Percentiles rank a stretch among this genome's conserved stretches.
Evolutionary conservation across 768 basidiomycete species (phyloP).

Genomic region (Panaeolus papilionaceus): DNA sequence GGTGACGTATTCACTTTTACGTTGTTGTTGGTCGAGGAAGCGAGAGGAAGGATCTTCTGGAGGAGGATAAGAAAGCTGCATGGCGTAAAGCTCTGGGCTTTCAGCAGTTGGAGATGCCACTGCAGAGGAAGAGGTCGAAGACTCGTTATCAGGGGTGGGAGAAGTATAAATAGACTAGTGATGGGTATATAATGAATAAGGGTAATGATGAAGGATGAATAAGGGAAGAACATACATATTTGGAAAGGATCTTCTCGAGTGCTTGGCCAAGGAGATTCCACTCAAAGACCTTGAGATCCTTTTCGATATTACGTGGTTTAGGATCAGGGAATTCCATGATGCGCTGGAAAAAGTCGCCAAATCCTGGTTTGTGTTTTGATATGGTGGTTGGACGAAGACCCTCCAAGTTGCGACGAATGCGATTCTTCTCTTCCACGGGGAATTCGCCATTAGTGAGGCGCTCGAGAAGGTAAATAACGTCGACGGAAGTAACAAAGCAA

Average conservation of each 20-base stretch:
- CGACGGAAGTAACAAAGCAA: slow-evolving; percentile 94
- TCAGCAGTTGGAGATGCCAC: slow-evolving; percentile 32
- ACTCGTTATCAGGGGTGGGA: slow-evolving; percentile 35
- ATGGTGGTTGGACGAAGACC: slow-evolving; percentile 91
- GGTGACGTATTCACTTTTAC: slow-evolving; percentile 35
- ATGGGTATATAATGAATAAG: slow-evolving; percentile 8
- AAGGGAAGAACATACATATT: slow-evolving; percentile 68
- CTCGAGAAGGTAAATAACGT: slow-evolving; percentile 93
- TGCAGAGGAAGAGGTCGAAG: slow-evolving; percentile 40
- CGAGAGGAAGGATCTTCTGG: slow-evolving; percentile 27
- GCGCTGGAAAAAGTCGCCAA: slow-evolving; percentile 88
- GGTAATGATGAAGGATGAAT: neutral
- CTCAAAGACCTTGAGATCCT: slow-evolving; percentile 90
- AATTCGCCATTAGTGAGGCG: slow-evolving; percentile 77
- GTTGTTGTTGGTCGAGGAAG: slow-evolving; percentile 31
- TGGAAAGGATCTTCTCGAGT: slow-evolving; percentile 79
- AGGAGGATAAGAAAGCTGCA: slow-evolving; percentile 35
- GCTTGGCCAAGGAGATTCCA: slow-evolving; percentile 77
- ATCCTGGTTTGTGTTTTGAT: slow-evolving; percentile 81
- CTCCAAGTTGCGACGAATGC: slow-evolving; percentile 93
- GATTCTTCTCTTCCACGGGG: slow-evolving; percentile 95
- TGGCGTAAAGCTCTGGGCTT: slow-evolving; percentile 34
- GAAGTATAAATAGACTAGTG: slow-evolving; percentile 55
- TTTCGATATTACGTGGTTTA: slow-evolving; percentile 96
- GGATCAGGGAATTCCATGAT: slow-evolving; percentile 97